Evolutionary conservation across 208 protist genomes (phyloP), one percentile per base, ranked within the genome.

Genomic region (Porcisia deanei): DNA sequence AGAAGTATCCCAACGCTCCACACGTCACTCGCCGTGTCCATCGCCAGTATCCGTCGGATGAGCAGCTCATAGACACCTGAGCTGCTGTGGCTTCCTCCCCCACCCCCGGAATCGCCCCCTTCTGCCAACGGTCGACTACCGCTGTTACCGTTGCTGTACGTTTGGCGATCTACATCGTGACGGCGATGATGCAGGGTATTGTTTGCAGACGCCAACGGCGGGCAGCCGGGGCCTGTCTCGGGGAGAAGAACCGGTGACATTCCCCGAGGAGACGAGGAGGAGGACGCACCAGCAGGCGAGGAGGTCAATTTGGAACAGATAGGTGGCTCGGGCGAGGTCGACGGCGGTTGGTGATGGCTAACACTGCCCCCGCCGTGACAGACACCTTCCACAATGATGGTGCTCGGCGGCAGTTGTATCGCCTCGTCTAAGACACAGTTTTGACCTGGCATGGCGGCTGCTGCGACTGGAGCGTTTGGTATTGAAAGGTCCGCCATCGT

Each of bases 1-100:
- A 85, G 65, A 45, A 85, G 70, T 63, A 85, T 25, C 1, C 81
- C 81, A 4, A 85, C 49, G 20, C 81, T 77, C 81, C 81, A 85
- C 55, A 82, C 25, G 47, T 85, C 81, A 52, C 71, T 71, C 39
- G 77, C 67, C 43, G 76, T 81, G 57, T 85, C 73, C 72, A 71
- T 71, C 18, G 78, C 69, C 52, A 85, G 57, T 1, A 85, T 68
- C 41, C 75, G 75, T 20, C 77, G 61, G 30, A 82, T 69, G 10
- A 85, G 68, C 41, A 85, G 30, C 64, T 59, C 70, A 25, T 82
- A 82, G 14, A 79, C 81, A 22, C 66, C 73, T n/a, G 68, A 77
- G 39, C 66, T 73, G 41, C 72, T 61, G 34, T 58, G 45, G 53
- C 68, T 43, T 34, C 68, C 47, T 58, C 47, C 65, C 22, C 41